Evolutionary conservation across 2,329 filamentous ascomycete species (phyloP).

Genomic region (Grosmannia penicillata): DNA sequence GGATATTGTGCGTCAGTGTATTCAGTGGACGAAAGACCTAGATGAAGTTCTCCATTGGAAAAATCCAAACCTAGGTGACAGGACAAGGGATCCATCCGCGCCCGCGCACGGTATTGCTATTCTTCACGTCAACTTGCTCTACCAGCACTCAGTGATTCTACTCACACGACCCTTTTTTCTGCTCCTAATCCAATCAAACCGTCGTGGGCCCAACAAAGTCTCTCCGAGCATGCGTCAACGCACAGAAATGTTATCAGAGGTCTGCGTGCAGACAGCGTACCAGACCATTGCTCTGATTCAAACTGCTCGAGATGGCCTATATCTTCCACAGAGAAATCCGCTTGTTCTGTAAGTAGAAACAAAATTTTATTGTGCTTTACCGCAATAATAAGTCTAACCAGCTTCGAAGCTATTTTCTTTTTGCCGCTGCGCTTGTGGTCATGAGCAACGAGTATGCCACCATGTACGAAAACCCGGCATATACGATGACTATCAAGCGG

Average conservation of each 20-base stretch:
- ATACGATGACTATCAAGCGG: constrained; percentile 23
- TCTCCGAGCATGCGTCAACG: constrained; percentile 18
- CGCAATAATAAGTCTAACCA: too few species aligned
- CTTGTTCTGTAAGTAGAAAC: constrained; percentile 42
- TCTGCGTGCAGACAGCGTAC: constrained; percentile 34
- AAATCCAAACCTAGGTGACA: constrained; percentile 12
- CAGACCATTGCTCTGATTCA: constrained; percentile 33
- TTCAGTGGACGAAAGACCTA: constrained; percentile 33
- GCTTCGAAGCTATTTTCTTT: constrained; percentile 39
- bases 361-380: too few species aligned
- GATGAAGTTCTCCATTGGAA: constrained; percentile 34
- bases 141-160: constrained; percentile 47
- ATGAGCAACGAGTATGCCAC: constrained; percentile 41
- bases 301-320: constrained; percentile 25
- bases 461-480: constrained; percentile 29
- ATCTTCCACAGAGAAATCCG: constrained; percentile 36
- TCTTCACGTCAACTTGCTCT: constrained; percentile 47
- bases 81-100: not conserved
- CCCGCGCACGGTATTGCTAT: constrained; percentile 38
- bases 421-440: constrained; percentile 37
- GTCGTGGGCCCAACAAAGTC: constrained; percentile 10
- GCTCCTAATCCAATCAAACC: constrained; percentile 29
- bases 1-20: constrained; percentile 38
- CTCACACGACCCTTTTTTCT: constrained; percentile 51
- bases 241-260: constrained; percentile 27